phyloP scores from a whole-genome alignment of 2,329 filamentous ascomycete species.

The Trichoderma simmonsii region DNA sequence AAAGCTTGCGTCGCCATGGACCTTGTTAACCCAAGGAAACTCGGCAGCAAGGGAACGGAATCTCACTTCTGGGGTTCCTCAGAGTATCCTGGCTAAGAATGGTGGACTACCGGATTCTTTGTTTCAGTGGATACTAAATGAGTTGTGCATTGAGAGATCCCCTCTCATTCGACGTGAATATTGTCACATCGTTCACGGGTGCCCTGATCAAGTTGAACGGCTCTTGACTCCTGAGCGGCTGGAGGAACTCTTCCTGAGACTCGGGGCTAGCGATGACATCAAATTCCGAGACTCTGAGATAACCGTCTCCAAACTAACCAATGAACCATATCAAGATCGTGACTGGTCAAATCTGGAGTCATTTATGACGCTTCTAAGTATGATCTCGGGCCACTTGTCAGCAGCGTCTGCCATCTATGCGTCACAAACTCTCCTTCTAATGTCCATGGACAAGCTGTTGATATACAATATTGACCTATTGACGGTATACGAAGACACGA shows the following conservation, averaged over 20 bases:
- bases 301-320: constrained; percentile 22
- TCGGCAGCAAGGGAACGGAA: constrained; percentile 50
- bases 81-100: constrained; percentile 42
- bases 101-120: constrained; percentile 58
- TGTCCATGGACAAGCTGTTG: constrained; percentile 54
- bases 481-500: constrained; percentile 39
- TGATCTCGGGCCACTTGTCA: constrained; percentile 37
- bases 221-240: constrained; percentile 46
- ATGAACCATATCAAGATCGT: constrained; percentile 34
- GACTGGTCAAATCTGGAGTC: constrained; percentile 46
- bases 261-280: constrained; percentile 56
- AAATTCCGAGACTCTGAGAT: constrained; percentile 28
- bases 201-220: constrained; percentile 41
- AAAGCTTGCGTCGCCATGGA: constrained; percentile 42
- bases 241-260: constrained; percentile 51
- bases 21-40: constrained; percentile 45
- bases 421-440: constrained; percentile 48
- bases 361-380: constrained; percentile 43
- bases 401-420: constrained; percentile 37
- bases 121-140: constrained; percentile 62
- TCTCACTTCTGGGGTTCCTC: constrained; percentile 60
- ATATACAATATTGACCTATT: constrained; percentile 42
- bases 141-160: constrained; percentile 55
- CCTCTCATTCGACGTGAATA: constrained; percentile 60
- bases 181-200: constrained; percentile 49